Percentiles rank a stretch among this genome's conserved stretches.
Conservation (phyloP, 2,329 filamentous ascomycete genomes). For the Phyllosticta capitalensis region DNA sequence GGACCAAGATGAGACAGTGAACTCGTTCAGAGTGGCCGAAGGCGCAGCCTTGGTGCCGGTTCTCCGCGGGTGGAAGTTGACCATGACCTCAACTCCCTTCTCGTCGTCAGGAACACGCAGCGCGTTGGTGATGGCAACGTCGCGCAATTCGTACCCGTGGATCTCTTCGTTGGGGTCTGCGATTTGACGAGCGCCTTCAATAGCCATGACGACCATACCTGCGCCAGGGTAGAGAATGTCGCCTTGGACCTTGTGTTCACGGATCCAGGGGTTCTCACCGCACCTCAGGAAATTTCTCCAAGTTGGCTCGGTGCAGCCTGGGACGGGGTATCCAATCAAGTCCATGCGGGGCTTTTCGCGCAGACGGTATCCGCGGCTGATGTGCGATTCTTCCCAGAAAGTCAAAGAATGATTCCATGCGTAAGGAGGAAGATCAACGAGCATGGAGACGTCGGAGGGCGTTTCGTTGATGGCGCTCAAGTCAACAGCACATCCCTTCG, state of each 20-base stretch:
- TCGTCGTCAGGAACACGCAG: conserved; percentile 10
- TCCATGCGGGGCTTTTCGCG: conserved; percentile 6
- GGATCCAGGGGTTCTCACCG: conserved; percentile 18
- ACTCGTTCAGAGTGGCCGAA: background rate
- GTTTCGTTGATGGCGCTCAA: conserved; percentile 16
- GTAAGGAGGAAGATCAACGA: conserved; percentile 18
- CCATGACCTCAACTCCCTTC: conserved; percentile 4
- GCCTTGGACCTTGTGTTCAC: conserved; percentile 18
- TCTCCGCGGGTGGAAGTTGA: background rate
- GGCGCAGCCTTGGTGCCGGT: background rate
- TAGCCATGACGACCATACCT: conserved; percentile 21
- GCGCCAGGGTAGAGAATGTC: conserved; percentile 23
- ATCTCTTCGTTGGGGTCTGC: conserved; percentile 8
- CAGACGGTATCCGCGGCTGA: conserved; percentile 1
- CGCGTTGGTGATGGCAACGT: background rate
- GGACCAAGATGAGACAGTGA: background rate
- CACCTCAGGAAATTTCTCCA: conserved; percentile 16
- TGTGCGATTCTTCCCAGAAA: conserved; percentile 15
- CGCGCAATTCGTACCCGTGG: conserved; percentile 2
- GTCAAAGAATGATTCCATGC: conserved; percentile 19
- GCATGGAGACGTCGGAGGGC: conserved; percentile 1
- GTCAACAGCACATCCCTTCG: conserved; percentile 13
- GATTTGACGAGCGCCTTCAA: conserved; percentile 18
- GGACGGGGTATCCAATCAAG: conserved; percentile 20
- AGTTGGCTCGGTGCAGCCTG: conserved; percentile 14